Percentiles rank a stretch among this genome's conserved stretches.
Conservation (phyloP, 1,284 basidiomycete genomes). For the Trichosporon sp. region DNA sequence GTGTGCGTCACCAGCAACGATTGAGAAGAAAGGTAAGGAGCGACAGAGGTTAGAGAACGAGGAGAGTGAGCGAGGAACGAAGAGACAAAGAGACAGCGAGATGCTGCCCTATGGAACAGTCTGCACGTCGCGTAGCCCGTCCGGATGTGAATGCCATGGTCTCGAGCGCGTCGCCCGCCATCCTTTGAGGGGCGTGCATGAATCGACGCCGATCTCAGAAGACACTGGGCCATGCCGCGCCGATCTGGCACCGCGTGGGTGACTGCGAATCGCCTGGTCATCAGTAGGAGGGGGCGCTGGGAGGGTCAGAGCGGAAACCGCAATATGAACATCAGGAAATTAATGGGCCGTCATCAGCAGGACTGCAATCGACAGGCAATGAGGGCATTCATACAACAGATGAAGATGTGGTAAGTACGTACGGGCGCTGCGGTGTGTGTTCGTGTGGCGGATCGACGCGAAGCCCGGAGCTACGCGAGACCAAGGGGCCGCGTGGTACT, state of each 20-base stretch:
- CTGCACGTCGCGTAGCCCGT: neutral
- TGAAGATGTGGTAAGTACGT: conserved; percentile 11
- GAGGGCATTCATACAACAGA: conserved; percentile 29
- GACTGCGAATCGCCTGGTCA: neutral
- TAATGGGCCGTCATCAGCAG: neutral
- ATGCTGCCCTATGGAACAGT: neutral
- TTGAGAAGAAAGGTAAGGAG: neutral
- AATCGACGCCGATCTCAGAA: conserved; percentile 1
- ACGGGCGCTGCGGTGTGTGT: neutral
- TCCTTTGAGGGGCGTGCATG: conserved; percentile 15
- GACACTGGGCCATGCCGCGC: neutral
- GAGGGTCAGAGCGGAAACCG: neutral
- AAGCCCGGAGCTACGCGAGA: neutral
- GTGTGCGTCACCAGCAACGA: conserved; percentile 16
- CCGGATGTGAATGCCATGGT: neutral
- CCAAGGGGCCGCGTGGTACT: neutral
- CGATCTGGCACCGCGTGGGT: neutral
- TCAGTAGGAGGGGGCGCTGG: neutral
- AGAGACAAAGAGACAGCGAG: neutral
- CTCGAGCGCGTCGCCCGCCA: neutral
- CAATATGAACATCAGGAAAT: conserved; percentile 10
- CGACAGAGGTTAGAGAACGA: neutral
- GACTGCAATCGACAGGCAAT: conserved; percentile 5
- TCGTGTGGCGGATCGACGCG: neutral
- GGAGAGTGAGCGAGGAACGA: neutral